These are phyloP conservation scores for Teratosphaeria viscida DNA, from an alignment of 2,329 filamentous ascomycete species.

Conservation along the genomic window DNA sequence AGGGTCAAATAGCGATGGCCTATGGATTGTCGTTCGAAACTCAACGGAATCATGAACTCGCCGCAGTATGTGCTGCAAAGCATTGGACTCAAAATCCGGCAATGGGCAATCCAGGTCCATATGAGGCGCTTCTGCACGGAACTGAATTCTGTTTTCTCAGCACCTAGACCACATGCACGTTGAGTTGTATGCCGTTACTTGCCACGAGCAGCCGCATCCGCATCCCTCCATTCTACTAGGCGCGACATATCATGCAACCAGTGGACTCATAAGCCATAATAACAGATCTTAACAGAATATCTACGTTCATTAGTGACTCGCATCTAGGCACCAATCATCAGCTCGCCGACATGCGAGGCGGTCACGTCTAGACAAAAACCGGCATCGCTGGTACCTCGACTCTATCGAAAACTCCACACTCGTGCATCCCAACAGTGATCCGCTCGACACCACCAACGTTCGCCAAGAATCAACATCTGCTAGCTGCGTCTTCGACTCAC, in stretches of 20 bases:
- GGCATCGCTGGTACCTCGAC: background rate
- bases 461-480: background rate
- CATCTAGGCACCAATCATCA: background rate
- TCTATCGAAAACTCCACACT: background rate
- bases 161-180: background rate
- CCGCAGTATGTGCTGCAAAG: background rate
- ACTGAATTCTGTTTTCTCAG: background rate
- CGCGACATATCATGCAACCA: background rate
- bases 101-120: background rate
- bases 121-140: background rate
- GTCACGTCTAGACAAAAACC: background rate
- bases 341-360: background rate
- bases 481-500: background rate
- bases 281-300: background rate
- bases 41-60: background rate
- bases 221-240: background rate
- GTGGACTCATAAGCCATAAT: background rate
- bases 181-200: background rate
- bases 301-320: background rate
- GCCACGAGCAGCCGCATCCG: background rate
- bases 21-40: background rate
- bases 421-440: background rate
- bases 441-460: background rate
- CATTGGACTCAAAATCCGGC: background rate
- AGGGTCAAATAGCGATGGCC: background rate